Evolutionary conservation across 1,139 yeast genomes (phyloP).

Genomic region (Geotrichum reessii): DNA sequence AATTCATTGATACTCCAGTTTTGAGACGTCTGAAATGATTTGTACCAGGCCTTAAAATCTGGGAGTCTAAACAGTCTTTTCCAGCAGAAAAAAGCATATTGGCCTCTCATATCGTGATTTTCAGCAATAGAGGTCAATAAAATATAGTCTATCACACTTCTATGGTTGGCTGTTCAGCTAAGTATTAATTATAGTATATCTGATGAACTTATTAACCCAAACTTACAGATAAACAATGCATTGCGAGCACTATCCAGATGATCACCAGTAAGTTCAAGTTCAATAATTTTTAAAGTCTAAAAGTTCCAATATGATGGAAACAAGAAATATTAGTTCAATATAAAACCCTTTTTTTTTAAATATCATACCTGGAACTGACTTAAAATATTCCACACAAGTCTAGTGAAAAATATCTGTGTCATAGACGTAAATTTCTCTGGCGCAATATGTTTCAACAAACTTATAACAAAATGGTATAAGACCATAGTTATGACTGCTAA

Average conservation of each 20-base stretch:
- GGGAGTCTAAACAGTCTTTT: constrained; percentile 28
- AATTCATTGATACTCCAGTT: constrained; percentile 32
- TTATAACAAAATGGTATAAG: neutral
- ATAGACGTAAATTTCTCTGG: neutral
- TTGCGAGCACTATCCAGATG: constrained; percentile 15
- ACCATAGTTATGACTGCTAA: neutral
- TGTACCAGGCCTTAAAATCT: constrained; percentile 22
- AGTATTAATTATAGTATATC: neutral
- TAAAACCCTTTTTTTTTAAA: neutral
- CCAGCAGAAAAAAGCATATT: constrained; percentile 30
- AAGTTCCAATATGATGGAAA: neutral
- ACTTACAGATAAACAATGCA: constrained; percentile 17
- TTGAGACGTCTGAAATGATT: constrained; percentile 24
- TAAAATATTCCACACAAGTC: constrained; percentile 4
- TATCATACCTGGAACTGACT: neutral
- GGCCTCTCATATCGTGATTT: constrained; percentile 23
- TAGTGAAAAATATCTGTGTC: constrained; percentile 1
- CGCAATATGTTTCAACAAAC: neutral
- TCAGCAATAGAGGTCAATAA: constrained; percentile 45
- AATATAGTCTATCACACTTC: constrained; percentile 50
- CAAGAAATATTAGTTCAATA: too few species aligned
- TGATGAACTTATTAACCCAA: neutral
- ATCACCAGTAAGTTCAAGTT: constrained; percentile 18
- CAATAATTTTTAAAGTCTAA: constrained; percentile 11
- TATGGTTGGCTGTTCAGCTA: constrained; percentile 43